phyloP scores from a whole-genome alignment of 176 grass and related monocot species.

The Paspalum notatum region DNA sequence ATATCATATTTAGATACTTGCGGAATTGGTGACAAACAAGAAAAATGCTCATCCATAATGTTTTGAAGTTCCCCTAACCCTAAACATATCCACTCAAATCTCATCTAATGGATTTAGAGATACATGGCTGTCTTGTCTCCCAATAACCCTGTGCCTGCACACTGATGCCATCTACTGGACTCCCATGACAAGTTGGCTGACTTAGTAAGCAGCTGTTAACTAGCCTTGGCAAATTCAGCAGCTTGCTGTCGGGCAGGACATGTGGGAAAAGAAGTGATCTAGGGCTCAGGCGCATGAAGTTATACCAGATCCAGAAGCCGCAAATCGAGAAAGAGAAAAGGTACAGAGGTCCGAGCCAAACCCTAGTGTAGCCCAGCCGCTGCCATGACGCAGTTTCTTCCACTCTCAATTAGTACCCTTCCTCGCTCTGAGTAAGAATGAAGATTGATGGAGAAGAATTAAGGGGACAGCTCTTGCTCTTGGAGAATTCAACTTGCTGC shows the following conservation, averaged over 20 bases:
- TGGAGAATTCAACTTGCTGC: neutral
- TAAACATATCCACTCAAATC: neutral
- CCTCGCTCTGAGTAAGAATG: neutral
- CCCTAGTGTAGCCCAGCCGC: neutral
- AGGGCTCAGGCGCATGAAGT: neutral
- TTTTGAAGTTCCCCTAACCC: neutral
- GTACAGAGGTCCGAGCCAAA: neutral
- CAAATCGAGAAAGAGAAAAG: neutral
- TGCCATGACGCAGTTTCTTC: neutral
- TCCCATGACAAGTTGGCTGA: neutral
- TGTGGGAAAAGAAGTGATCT: neutral
- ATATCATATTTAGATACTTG: neutral
- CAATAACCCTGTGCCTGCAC: neutral
- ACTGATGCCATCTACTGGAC: neutral
- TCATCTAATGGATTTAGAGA: neutral
- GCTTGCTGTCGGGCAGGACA: neutral
- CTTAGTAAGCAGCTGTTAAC: neutral
- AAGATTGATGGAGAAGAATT: neutral
- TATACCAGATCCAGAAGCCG: neutral
- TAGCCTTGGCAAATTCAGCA: neutral
- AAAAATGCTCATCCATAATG: neutral
- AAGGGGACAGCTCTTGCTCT: neutral
- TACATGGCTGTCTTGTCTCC: neutral
- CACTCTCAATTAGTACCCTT: constrained; percentile 1
- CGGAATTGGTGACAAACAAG: neutral